Evolutionary conservation across 805 yeast species (phyloP).

Genomic region (Saccharomycopsis sp.): DNA sequence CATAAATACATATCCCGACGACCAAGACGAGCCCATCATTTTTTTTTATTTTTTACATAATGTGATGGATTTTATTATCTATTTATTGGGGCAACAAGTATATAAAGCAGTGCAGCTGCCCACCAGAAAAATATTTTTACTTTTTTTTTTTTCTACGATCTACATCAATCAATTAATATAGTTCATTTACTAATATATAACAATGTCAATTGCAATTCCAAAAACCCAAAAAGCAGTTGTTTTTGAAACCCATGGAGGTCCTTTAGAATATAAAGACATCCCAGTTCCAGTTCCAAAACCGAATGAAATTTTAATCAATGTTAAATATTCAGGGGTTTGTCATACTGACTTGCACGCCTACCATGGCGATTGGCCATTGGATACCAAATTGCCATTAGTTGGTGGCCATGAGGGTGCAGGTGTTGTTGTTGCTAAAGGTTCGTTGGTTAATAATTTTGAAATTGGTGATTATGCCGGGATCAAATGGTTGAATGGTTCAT

Average conservation of each 20-base stretch:
- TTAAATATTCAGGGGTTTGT: slow-evolving; percentile 60
- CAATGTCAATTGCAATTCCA: slow-evolving; percentile 37
- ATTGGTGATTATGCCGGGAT: slow-evolving; percentile 58
- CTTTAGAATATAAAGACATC: slow-evolving; percentile 42
- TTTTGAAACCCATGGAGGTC: slow-evolving; percentile 45
- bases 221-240: slow-evolving; percentile 45
- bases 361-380: slow-evolving; percentile 63
- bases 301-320: slow-evolving; percentile 49
- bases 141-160: not conserved
- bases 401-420: slow-evolving; percentile 72
- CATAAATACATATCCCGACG: no score
- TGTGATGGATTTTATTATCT: no score
- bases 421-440: slow-evolving; percentile 52
- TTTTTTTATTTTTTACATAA: no score
- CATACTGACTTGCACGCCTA: slow-evolving; percentile 63
- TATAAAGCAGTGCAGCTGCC: not conserved
- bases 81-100: not conserved
- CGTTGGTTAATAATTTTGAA: slow-evolving; percentile 47
- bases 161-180: no score
- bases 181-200: slow-evolving; percentile 5
- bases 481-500: slow-evolving; percentile 60
- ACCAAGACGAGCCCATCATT: no score
- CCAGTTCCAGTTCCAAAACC: slow-evolving; percentile 53
- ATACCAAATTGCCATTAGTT: slow-evolving; percentile 49
- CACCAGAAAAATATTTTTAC: not conserved